phyloP scores from a whole-genome alignment of 495 filamentous ascomycete species.

The Penicillium maclennaniae region DNA sequence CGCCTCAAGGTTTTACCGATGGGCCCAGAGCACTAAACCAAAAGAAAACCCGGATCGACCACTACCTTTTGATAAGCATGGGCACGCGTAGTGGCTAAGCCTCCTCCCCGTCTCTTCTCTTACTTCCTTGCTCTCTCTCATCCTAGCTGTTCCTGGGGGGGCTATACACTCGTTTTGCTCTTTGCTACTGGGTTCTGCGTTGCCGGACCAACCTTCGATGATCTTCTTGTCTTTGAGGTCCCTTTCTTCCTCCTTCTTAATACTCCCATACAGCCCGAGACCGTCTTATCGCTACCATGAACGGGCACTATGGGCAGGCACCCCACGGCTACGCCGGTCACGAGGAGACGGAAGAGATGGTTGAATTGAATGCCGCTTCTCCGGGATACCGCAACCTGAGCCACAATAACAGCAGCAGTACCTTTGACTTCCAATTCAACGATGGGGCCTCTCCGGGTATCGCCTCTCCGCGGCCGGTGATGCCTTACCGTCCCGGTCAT shows the following conservation, averaged over 20 bases:
- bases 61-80: constrained; percentile 4
- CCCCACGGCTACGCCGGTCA: constrained; percentile 10
- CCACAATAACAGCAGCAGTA: not conserved
- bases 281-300: constrained; percentile 13
- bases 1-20: constrained; percentile 2
- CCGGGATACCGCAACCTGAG: constrained; percentile 8
- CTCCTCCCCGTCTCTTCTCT: not conserved
- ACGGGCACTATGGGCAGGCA: constrained; percentile 2
- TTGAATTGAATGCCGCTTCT: constrained; percentile 20
- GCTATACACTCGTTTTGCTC: not conserved
- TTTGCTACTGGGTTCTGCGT: not conserved
- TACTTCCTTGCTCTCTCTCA: not conserved
- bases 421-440: constrained; percentile 19
- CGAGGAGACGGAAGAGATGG: constrained; percentile 26
- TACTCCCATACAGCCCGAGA: not conserved
- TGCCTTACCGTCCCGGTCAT: constrained; percentile 24
- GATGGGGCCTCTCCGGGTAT: not conserved
- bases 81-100: constrained; percentile 5
- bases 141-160: not conserved
- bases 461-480: constrained; percentile 13
- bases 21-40: not conserved
- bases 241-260: not conserved
- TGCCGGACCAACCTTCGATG: not conserved
- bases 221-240: not conserved
- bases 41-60: not conserved